Conservation (phyloP, 2,329 filamentous ascomycete species). For the Rachicladosporium sp. region DNA sequence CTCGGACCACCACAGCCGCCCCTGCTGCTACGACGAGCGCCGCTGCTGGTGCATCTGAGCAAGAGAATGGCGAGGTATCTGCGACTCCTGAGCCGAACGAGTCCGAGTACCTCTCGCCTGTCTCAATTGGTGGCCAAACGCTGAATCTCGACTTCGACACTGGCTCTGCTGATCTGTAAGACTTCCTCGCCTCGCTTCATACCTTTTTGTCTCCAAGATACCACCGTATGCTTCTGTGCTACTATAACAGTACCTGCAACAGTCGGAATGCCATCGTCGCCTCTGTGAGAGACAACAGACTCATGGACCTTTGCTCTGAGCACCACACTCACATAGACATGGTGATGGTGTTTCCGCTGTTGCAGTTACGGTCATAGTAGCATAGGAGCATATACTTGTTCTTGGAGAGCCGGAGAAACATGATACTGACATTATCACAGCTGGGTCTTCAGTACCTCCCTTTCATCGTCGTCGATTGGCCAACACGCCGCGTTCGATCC, state of each 20-base stretch:
- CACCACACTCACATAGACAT: neutral
- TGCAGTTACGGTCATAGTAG: too few relatives aligned
- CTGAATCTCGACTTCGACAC: conserved; percentile 62
- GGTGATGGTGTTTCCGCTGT: neutral
- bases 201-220: too few relatives aligned
- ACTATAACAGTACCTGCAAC: too few relatives aligned
- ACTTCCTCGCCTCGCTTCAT: conserved; percentile 4
- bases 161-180: conserved; percentile 59
- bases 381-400: too few relatives aligned
- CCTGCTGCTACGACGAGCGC: conserved; percentile 7
- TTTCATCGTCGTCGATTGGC: conserved; percentile 32
- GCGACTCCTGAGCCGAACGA: conserved; percentile 55
- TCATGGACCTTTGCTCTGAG: too few relatives aligned
- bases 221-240: too few relatives aligned
- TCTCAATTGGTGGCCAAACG: conserved; percentile 56
- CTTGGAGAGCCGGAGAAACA: too few relatives aligned
- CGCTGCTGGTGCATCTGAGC: conserved; percentile 5
- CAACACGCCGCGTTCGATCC: conserved; percentile 47
- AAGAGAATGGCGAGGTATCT: conserved; percentile 36
- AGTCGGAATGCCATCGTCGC: too few relatives aligned
- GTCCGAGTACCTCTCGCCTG: conserved; percentile 56
- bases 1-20: conserved; percentile 3
- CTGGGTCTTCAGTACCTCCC: conserved; percentile 57
- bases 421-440: conserved; percentile 23
- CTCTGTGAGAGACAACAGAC: too few relatives aligned